A percentile compares a stretch with the other conserved stretches of the same genome.
Evolutionary conservation across 2,329 filamentous ascomycete genomes (phyloP).

Genomic region (Fonsecaea nubica): DNA sequence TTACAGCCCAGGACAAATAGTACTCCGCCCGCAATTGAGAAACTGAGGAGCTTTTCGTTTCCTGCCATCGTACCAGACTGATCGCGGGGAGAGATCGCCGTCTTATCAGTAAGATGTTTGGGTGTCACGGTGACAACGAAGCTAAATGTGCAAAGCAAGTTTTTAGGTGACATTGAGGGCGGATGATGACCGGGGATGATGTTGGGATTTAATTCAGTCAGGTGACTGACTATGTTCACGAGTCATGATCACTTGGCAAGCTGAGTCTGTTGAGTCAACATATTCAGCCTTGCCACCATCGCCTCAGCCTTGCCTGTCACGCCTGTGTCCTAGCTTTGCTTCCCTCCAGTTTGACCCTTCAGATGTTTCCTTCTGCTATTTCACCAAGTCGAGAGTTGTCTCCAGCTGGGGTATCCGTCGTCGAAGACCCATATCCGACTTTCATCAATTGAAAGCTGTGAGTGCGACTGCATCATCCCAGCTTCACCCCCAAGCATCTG

Average conservation of each 20-base stretch:
- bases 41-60: neutral
- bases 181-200: neutral
- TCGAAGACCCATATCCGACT: neutral
- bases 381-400: neutral
- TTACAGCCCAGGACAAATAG: neutral
- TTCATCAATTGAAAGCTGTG: neutral
- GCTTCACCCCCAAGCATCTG: neutral
- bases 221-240: neutral
- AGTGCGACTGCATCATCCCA: neutral
- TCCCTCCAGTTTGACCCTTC: neutral
- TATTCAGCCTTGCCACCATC: neutral
- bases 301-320: neutral
- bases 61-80: neutral
- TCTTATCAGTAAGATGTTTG: neutral
- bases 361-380: neutral
- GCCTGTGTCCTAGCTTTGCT: neutral
- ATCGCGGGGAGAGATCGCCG: neutral
- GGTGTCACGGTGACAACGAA: neutral
- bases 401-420: neutral
- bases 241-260: neutral
- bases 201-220: neutral
- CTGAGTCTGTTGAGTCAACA: neutral
- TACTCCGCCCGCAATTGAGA: too few species aligned
- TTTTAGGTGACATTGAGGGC: neutral
- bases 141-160: slow-evolving; percentile 1